A percentile compares a stretch with the other conserved stretches of the same genome.
Conservation (phyloP, 495 filamentous ascomycete genomes). For the Penicillium soppii region DNA sequence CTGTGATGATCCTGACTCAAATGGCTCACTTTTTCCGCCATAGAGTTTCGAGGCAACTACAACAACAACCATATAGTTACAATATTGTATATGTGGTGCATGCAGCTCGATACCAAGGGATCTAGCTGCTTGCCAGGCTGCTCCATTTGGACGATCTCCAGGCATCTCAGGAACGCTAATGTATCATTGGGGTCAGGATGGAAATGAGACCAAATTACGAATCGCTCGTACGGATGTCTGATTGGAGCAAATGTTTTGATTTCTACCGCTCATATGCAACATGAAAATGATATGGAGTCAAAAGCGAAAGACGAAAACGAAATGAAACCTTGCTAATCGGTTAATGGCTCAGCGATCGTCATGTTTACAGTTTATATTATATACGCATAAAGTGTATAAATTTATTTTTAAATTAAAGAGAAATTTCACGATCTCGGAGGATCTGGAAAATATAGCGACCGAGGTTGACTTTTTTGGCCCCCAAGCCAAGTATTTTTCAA, state of each 20-base stretch:
- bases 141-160: neutral
- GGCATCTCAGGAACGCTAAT: neutral
- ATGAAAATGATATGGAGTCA: neutral
- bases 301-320: neutral
- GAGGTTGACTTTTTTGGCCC: conserved; percentile 2
- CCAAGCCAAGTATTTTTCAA: conserved; percentile 3
- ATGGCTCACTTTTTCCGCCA: no score
- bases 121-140: neutral
- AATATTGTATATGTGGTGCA: no score
- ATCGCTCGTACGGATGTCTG: neutral
- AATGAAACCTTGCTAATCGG: no score
- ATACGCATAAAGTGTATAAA: no score
- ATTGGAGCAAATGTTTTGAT: neutral
- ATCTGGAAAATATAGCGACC: neutral
- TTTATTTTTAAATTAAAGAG: neutral
- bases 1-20: neutral
- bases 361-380: no score
- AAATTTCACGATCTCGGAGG: neutral
- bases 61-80: no score
- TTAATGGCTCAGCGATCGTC: no score
- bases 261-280: neutral
- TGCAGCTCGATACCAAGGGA: no score
- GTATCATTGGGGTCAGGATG: neutral
- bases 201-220: neutral
- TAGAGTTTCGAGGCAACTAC: no score